Percentiles rank a stretch among this genome's conserved stretches.
These are phyloP conservation scores for Ceratonia siliqua DNA, from an alignment of 306 rosid species.

Conservation along the genomic window DNA sequence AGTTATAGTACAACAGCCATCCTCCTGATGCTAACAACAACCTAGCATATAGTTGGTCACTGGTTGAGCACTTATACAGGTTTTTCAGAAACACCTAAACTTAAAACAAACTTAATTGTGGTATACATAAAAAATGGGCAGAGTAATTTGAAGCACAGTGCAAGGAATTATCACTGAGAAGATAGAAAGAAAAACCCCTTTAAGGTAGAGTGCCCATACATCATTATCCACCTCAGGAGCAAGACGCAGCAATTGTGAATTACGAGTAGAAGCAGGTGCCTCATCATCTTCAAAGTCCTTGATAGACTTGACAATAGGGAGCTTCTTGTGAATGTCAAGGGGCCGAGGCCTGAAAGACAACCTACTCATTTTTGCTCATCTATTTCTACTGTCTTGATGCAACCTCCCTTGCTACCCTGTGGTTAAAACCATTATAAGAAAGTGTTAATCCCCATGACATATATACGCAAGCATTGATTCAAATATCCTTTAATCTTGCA, in stretches of 20 bases:
- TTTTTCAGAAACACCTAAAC: not conserved
- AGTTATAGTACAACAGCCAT: slow-evolving; percentile 12
- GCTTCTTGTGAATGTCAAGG: slow-evolving; percentile 64
- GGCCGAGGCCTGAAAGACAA: slow-evolving; percentile 60
- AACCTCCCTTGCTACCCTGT: slow-evolving; percentile 19
- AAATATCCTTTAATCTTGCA: not conserved
- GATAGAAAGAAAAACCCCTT: not conserved
- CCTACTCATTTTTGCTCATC: slow-evolving; percentile 55
- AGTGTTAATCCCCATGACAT: not conserved
- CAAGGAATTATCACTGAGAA: not conserved
- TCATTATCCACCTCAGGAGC: slow-evolving; percentile 51
- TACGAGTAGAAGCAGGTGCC: slow-evolving; percentile 51
- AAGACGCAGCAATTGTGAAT: slow-evolving; percentile 52
- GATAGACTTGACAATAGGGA: slow-evolving; percentile 57
- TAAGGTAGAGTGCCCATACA: slow-evolving; percentile 17
- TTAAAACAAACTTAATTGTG: not conserved
- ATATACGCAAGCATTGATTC: not conserved
- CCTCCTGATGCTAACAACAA: slow-evolving; percentile 23
- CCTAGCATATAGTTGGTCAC: slow-evolving; percentile 18
- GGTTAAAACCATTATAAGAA: not conserved
- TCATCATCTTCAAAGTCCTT: slow-evolving; percentile 64
- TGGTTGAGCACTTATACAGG: not conserved
- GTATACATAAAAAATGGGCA: slow-evolving; percentile 5
- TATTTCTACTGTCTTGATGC: slow-evolving; percentile 26
- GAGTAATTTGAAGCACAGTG: not conserved